Base-by-base conservation (phyloP, 768 basidiomycete genomes). In the Boletellus ananiceps region DNA sequence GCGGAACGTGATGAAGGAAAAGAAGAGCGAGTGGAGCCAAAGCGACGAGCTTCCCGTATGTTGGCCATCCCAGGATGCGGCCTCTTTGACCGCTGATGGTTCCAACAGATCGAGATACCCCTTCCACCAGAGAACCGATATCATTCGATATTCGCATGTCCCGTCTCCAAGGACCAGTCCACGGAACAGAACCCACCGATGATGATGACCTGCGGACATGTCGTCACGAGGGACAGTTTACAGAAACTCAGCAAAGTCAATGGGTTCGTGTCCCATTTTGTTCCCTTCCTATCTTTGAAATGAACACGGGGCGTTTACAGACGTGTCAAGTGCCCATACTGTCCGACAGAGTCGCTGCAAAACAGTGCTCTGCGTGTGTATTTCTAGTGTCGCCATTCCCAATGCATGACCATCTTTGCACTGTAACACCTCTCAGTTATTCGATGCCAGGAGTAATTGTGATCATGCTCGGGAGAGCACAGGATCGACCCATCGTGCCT, bases 201-300 rank as follows among this genome's bases (percentile, higher is more conserved):
- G 92, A 94, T 97, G 88, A 86, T 99, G 77, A 71, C 74, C 4
- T 98, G 96, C 64, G 96, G 95, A 2, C 96, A 99, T 69, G 93
- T 96, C 33, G 84, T 99, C 39, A 86, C 91, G 2, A 87, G 87
- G 64, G 95, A 97, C 60, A 95, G 90, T 66, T 71, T 98, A 55
- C 81, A 82, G 55, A 91, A 93, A 66, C 72, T 99, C 40, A 86
- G 88, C 64, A 97, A 95, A 71, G 78, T 85, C 27, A 86, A 84
- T 39, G 76, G 78, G 85, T 86, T 69, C 74, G 95, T 84, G 46
- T 46, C 67, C 61, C 40, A 19, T 50, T 44, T 45, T 49, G 32
- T 32, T 31, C 33, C 27, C 13, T 19, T 50, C 8, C 23, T 21
- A 31, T 29, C 13, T 40, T 11, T 33, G 11, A 37, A 6, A 35